Base-by-base conservation (phyloP, 768 basidiomycete genomes). In the Rhizopogon roseolus region DNA sequence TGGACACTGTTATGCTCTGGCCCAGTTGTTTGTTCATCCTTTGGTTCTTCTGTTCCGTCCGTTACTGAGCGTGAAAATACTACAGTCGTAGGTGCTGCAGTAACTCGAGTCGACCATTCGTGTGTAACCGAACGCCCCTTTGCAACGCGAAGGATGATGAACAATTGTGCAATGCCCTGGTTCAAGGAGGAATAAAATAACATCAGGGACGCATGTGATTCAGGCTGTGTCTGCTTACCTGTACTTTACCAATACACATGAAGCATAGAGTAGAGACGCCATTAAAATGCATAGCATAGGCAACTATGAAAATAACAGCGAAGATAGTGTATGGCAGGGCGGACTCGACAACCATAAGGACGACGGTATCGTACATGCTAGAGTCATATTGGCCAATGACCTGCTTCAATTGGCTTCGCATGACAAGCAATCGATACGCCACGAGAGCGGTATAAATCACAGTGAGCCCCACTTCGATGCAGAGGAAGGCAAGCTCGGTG, bases 61-160 rank as follows among this genome's bases (percentile, higher is more conserved):
- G n/a, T 7, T 45, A 17, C n/a, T 19, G 29, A 4, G n/a, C 29
- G 4, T 13, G 44, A 4, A 6, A 45, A 45, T 14, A 11, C 17
- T 19, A 45, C 13, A 19, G 19, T 29, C 37, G 25, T 17, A 32
- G 13, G 10, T 25, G 42, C 13, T 14, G 14, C 6, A 38, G 28
- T 19, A 6, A 6, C 5, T n/a, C 3, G 27, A 0, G 49, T 49
- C 22, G 42, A 19, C 2, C 51, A 53, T 2, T 52, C 22, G 34
- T 55, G n/a, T 5, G 52, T 27, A 51, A 63, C 63, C 10, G 65
- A 64, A 6, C 56, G 51, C 4, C 72, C 73, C 41, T 50, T 59
- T 0, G 65, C 67, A 25, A 75, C 69, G 2, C 72, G 68, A 27
- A 69, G 57, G 55, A 73, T 65, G 55, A 75, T 73, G 44, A 70